Evolutionary conservation across 1,284 basidiomycete genomes (phyloP), one percentile per base, ranked within the genome.

Genomic region (Thecaphora thlaspeos): DNA sequence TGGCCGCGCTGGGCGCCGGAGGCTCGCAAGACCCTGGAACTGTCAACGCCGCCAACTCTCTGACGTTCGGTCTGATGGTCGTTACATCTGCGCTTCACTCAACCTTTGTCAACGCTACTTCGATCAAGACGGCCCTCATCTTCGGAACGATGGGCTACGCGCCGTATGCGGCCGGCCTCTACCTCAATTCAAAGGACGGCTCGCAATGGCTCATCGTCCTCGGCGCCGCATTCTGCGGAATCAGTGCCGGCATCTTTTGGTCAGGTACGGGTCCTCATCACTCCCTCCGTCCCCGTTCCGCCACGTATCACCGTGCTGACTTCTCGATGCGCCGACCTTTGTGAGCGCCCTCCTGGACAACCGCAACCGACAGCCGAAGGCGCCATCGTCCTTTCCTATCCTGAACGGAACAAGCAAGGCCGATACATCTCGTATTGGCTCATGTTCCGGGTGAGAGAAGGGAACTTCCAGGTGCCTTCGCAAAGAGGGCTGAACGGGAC

Each of bases 61-160:
- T 78, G 15, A 79, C 78, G 2, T 80, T 75, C 41, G 75, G 59
- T 0, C 53, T 80, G 17, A 78, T 80, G 70, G 74, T 80, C 12
- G 40, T 79, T 28, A 79, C 77, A 0, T 69, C 68, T 30, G 43
- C 75, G 12, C 51, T 70, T 14, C 67, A 59, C 19, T 48, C 55
- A 4, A 59, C 63, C 0, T 47, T 70, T 14, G 59, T 78, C 43
- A 70, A 68, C 45, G 54, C 60, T 22, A 64, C 78, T 23, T 67
- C 65, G 0, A 65, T 73, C 19, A 61, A 69, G 18, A 71, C 68
- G 47, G 66, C 75, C 0, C 61, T 81, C 3, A 57, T 74, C 40
- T 41, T 78, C 18, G 79, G 77, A 1, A 58, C 56, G 0, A 26
- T 65, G 1, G 79, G 79, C 0, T 80, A 77, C 49, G 68, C 68